Base-by-base conservation (phyloP, 169 alveolate genomes). In the Babesia bovis region DNA sequence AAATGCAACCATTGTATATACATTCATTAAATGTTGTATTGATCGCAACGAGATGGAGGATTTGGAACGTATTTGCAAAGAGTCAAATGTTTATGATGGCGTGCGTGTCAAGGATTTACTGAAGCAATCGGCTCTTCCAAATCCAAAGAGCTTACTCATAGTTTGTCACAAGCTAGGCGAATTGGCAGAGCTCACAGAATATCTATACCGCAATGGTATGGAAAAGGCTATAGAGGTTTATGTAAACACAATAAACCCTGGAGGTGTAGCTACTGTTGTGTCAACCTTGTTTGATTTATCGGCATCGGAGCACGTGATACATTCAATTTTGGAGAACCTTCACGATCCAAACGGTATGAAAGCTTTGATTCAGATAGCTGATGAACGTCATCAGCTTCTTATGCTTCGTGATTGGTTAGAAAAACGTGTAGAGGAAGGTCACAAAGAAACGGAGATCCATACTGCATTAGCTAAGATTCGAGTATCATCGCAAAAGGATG, bases 401-500 rank as follows among this genome's bases (percentile, higher is more conserved):
- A 60, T 72, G 65, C 58, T 81, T 32, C 45, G 58, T 7, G 44
- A 49, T 17, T 81, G 83, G 77, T 36, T 72, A 26, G 82, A 81
- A 49, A 53, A 53, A 9, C 44, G 81, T 13, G 82, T 59, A 25
- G 26, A 12, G 23, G 66, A 71, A 55, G 84, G 88, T 32, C 32
- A 70, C 73, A 61, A 72, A 45, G 84, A 81, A 21, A 36, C 28
- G n/a, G 73, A 70, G 59, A 21, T 71, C 35, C 99, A 97, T 91
- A 97, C 97, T 76, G 99, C 99, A 25, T 91, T 98, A 69, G 99
- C 99, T 38, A 97, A 95, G 95, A 97, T 97, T 72, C 96, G 94
- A 82, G 97, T 98, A 47, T 99, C 97, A 79, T 93, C 97, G 65
- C 96, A 96, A 74, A 90, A 96, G 76, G 97, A 96, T 70, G 98